A percentile compares a stretch with the other conserved stretches of the same genome.
Conservation (phyloP, 306 rosid species). For the Senna tora region DNA sequence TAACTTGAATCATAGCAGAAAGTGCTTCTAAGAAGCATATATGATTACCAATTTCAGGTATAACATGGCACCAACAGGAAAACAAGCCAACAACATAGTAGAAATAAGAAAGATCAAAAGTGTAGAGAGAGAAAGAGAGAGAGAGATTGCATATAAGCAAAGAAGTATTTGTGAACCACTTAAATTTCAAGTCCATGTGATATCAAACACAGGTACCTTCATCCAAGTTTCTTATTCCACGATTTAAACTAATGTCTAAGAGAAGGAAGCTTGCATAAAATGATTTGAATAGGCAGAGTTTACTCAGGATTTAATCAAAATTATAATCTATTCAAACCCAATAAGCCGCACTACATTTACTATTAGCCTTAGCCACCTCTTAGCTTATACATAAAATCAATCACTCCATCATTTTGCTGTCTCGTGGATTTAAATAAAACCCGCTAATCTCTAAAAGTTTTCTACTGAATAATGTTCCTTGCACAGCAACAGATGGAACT, state of each 20-base stretch:
- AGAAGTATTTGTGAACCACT: neutral
- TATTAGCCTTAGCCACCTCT: neutral
- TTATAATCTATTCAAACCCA: neutral
- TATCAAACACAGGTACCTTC: neutral
- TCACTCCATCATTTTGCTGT: neutral
- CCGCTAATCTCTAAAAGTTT: neutral
- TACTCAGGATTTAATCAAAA: neutral
- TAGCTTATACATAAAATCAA: neutral
- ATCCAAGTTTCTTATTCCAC: neutral
- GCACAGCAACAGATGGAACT: neutral
- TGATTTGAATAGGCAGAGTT: neutral
- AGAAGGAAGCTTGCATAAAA: neutral
- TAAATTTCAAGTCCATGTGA: neutral
- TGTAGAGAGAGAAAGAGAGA: neutral
- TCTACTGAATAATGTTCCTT: neutral
- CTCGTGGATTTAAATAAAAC: neutral
- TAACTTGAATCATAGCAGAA: neutral
- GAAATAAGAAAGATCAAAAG: neutral
- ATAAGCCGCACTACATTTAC: neutral
- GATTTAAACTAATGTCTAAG: neutral
- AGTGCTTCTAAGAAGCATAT: slow-evolving; percentile 13
- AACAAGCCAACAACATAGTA: neutral
- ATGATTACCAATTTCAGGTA: neutral
- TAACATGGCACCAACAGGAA: neutral
- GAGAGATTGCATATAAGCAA: neutral